A percentile compares a stretch with the other conserved stretches of the same genome.
Evolutionary conservation across 495 filamentous ascomycete genomes (phyloP).

Genomic region (Durotheca rogersii): DNA sequence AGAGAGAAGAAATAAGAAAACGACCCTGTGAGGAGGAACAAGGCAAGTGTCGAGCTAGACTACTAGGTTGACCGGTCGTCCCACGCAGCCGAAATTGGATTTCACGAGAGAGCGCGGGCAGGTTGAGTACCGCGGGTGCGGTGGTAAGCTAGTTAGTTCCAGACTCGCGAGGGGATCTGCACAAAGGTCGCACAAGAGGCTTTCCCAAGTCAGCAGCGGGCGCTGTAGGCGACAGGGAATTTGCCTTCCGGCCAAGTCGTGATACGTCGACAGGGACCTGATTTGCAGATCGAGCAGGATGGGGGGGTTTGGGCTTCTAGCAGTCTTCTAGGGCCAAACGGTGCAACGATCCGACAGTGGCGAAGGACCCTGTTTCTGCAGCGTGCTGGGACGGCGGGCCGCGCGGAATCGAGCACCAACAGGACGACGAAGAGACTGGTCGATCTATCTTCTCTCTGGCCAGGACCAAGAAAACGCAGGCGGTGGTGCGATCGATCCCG

Average conservation of each 20-base stretch:
- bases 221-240: constrained; percentile 3
- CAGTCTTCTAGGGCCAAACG: constrained; percentile 20
- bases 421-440: constrained; percentile 9
- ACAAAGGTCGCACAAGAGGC: no score
- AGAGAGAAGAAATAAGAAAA: neutral
- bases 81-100: neutral
- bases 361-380: constrained; percentile 19
- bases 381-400: constrained; percentile 22
- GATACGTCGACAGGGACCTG: constrained; percentile 11
- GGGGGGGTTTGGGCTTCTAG: constrained; percentile 19
- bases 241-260: constrained; percentile 7
- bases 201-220: constrained; percentile 5
- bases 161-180: no score
- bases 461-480: no score
- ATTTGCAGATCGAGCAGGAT: constrained; percentile 3
- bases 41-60: neutral
- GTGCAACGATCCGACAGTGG: constrained; percentile 25
- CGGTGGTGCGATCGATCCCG: neutral
- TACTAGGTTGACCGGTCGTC: constrained; percentile 7
- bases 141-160: constrained; percentile 1
- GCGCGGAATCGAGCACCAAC: constrained; percentile 28
- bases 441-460: neutral
- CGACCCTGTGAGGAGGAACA: neutral
- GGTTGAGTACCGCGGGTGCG: constrained; percentile 1
- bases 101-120: constrained; percentile 5